Percentiles rank a stretch among this genome's conserved stretches.
These are phyloP conservation scores for Sporothrix protearum DNA, from an alignment of 2,329 filamentous ascomycete species.

Conservation along the genomic window DNA sequence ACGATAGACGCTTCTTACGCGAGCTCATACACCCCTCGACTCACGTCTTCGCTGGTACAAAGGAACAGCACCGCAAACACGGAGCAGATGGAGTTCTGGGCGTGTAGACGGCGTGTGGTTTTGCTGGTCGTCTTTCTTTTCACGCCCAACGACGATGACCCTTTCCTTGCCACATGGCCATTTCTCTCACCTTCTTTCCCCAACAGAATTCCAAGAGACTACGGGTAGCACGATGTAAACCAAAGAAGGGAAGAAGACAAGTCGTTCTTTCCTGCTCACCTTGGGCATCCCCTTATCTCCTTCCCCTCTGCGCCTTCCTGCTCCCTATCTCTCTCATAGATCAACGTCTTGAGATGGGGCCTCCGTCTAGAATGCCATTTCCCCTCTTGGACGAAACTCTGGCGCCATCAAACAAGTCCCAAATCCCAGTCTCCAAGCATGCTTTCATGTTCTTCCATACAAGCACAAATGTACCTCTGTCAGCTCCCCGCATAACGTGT, in stretches of 20 bases:
- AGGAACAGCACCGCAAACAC: neutral
- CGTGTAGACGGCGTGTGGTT: neutral
- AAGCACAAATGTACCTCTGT: neutral
- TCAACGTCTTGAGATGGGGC: neutral
- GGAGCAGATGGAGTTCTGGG: neutral
- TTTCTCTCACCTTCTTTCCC: neutral
- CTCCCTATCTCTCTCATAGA: neutral
- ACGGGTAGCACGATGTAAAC: neutral
- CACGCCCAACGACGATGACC: neutral
- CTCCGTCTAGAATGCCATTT: slow-evolving; percentile 8
- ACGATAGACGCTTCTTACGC: neutral
- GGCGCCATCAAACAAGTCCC: neutral
- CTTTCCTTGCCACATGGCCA: neutral
- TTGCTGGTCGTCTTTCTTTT: neutral
- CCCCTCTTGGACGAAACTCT: slow-evolving; percentile 5
- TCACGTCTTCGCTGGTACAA: neutral
- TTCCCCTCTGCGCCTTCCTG: neutral
- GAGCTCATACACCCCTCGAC: neutral
- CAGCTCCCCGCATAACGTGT: neutral
- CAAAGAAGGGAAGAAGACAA: neutral
- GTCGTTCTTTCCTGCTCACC: neutral
- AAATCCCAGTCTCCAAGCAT: neutral
- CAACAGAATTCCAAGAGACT: slow-evolving; percentile 13
- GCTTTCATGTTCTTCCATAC: neutral
- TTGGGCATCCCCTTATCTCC: neutral